These are phyloP conservation scores for Collybia sordida DNA, from an alignment of 768 basidiomycete species.

Conservation along the genomic window DNA sequence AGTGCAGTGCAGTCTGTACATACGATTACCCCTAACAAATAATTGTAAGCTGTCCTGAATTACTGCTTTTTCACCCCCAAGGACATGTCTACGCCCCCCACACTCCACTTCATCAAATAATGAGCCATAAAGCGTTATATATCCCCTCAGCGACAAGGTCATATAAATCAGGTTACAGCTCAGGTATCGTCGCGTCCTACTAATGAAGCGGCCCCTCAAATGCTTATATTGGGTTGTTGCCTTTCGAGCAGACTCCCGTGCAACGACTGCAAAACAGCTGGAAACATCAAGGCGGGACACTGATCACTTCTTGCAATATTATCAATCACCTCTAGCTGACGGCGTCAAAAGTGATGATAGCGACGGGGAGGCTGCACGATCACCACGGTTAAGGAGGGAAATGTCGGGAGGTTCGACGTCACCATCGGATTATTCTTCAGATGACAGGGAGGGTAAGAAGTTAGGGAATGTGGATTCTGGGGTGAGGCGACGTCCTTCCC, in stretches of 20 bases:
- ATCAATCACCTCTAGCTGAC: slow-evolving; percentile 53
- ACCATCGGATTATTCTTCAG: slow-evolving; percentile 53
- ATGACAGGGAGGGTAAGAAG: slow-evolving; percentile 27
- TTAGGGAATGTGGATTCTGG: slow-evolving; percentile 22
- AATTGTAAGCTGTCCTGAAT: neutral
- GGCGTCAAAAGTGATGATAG: slow-evolving; percentile 19
- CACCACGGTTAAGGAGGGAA: slow-evolving; percentile 25
- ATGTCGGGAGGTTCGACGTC: slow-evolving; percentile 37
- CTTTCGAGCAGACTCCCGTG: slow-evolving; percentile 1
- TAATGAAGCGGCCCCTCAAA: neutral
- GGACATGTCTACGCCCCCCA: neutral
- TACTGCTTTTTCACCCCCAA: neutral
- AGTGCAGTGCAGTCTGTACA: no score
- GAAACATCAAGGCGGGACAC: slow-evolving; percentile 15
- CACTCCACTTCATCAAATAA: neutral
- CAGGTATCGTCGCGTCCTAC: neutral
- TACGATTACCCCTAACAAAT: neutral
- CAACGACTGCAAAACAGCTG: neutral
- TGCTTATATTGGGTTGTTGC: slow-evolving; percentile 5
- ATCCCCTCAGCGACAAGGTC: neutral
- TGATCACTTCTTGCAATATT: slow-evolving; percentile 31
- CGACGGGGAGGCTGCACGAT: slow-evolving; percentile 17
- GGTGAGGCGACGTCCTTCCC: slow-evolving; percentile 43
- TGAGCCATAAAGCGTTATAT: neutral
- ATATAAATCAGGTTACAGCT: neutral